A percentile compares a stretch with the other conserved stretches of the same genome.
phyloP scores from a whole-genome alignment of 805 yeast species.

The Saccharomycopsis schoenii region DNA sequence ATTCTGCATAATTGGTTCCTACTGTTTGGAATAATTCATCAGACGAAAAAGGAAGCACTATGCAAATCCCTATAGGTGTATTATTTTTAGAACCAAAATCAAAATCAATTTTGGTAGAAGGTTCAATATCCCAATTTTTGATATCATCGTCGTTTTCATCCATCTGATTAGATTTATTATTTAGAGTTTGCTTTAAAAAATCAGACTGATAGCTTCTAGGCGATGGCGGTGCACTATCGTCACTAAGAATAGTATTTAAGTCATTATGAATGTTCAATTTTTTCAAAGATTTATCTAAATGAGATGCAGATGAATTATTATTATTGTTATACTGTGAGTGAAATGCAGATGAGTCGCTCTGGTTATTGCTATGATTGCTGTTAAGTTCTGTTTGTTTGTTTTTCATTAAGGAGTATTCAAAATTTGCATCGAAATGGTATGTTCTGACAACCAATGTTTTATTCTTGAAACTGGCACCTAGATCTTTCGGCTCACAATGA shows the following conservation, averaged over 20 bases:
- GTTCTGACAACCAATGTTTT: slow-evolving; percentile 16
- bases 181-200: not conserved
- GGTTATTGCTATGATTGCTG: not conserved
- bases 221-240: not conserved
- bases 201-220: not conserved
- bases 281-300: not conserved
- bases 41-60: slow-evolving; percentile 12
- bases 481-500: slow-evolving; percentile 17
- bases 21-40: slow-evolving; percentile 11
- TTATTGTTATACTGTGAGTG: not conserved
- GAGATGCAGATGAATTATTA: not conserved
- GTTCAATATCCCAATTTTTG: slow-evolving; percentile 8
- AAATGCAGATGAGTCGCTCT: not conserved
- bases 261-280: not conserved
- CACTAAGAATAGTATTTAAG: not conserved
- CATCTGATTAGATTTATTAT: not conserved
- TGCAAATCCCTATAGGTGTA: slow-evolving; percentile 17
- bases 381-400: not conserved
- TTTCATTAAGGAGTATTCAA: slow-evolving; percentile 6
- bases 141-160: not conserved
- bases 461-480: slow-evolving; percentile 1
- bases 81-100: slow-evolving; percentile 17
- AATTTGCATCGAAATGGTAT: slow-evolving; percentile 18
- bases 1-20: slow-evolving; percentile 15
- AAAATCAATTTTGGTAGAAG: slow-evolving; percentile 16